These are phyloP conservation scores for Mrakia frigida DNA, from an alignment of 768 basidiomycete genomes.

Conservation along the genomic window DNA sequence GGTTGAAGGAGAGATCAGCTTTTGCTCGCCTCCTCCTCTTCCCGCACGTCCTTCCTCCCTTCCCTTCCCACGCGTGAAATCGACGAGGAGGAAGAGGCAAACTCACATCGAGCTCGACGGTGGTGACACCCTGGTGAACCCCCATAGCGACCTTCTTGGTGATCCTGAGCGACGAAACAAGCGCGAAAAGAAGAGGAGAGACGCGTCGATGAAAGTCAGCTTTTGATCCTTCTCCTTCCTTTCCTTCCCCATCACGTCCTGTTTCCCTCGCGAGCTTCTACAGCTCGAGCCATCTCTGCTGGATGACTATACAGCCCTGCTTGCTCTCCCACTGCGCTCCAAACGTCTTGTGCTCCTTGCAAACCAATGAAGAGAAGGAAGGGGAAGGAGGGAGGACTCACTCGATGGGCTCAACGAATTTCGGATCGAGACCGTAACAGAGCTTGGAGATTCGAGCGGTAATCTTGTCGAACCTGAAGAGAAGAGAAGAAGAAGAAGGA, in stretches of 20 bases:
- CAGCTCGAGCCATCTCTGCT: not conserved
- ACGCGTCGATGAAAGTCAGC: conserved; percentile 3
- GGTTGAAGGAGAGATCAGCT: conserved; percentile 8
- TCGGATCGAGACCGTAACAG: conserved; percentile 89
- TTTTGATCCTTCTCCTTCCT: not conserved
- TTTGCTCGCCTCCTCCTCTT: not conserved
- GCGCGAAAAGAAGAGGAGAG: not conserved
- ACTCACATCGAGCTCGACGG: conserved; percentile 90
- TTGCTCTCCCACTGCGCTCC: not conserved
- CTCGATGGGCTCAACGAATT: conserved; percentile 92
- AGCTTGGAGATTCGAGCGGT: conserved; percentile 74
- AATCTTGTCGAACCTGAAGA: conserved; percentile 44
- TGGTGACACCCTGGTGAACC: conserved; percentile 93
- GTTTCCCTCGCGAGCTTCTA: not conserved
- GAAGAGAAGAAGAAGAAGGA: conserved; percentile 21
- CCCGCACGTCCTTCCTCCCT: not conserved
- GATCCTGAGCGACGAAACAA: conserved; percentile 51
- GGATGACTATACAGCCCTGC: not conserved
- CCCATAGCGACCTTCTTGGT: conserved; percentile 67
- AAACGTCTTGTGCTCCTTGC: not conserved
- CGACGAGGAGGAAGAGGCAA: not conserved
- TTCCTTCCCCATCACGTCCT: conserved; percentile 1
- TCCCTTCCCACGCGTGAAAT: not conserved
- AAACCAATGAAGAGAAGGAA: not conserved
- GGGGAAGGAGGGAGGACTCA: conserved; percentile 45